Evolutionary conservation across 345 rosid species (phyloP).

Genomic region (Linum tenue): DNA sequence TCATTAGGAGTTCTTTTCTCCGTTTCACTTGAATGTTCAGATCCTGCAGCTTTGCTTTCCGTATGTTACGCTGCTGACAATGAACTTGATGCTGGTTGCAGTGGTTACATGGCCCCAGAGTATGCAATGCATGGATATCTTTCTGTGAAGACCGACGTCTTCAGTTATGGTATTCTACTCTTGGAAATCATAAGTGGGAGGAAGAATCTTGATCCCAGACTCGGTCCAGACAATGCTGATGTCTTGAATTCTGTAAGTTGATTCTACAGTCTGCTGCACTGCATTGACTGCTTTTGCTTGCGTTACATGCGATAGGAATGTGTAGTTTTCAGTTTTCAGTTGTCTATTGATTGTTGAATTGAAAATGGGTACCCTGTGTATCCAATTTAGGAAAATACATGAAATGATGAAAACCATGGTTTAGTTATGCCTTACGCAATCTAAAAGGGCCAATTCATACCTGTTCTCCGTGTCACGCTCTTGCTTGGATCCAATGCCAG

Average conservation of each 20-base stretch:
- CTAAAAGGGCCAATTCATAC: no score
- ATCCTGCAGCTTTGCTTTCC: neutral
- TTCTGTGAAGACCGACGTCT: constrained; percentile 77
- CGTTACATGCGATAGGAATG: no score
- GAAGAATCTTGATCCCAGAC: constrained; percentile 47
- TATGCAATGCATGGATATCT: constrained; percentile 75
- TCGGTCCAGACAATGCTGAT: constrained; percentile 47
- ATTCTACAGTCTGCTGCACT: neutral
- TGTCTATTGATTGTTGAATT: no score
- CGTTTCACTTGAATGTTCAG: neutral
- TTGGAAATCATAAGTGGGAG: constrained; percentile 85
- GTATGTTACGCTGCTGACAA: constrained; percentile 1
- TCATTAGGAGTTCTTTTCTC: neutral
- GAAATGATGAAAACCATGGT: no score
- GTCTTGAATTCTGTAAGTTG: constrained; percentile 72
- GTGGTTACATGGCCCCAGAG: constrained; percentile 96
- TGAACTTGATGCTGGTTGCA: constrained; percentile 27
- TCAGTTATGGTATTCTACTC: constrained; percentile 74
- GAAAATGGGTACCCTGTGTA: no score
- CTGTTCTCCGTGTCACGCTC: neutral
- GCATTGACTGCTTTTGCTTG: neutral
- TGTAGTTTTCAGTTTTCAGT: no score
- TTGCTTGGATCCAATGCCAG: neutral
- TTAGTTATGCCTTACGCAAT: no score
- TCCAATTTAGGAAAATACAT: no score